Base-by-base conservation (phyloP, 306 rosid species). In the Datisca glomerata region DNA sequence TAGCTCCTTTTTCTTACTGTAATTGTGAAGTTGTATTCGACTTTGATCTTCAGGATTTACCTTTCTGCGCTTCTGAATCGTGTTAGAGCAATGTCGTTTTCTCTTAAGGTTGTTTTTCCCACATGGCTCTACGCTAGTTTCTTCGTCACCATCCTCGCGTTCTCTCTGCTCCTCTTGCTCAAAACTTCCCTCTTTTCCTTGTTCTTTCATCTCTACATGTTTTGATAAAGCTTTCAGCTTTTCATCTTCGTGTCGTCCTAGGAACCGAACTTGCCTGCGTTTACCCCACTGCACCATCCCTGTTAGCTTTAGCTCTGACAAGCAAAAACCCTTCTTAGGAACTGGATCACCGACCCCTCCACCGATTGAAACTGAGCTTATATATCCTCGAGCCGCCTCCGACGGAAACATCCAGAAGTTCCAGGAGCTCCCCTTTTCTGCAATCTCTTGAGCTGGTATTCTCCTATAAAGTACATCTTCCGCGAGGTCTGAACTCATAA, bases 211-310 rank as follows among this genome's bases (percentile, higher is more conserved):
- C n/a, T 63, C 68, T 23, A 38, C 7, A 16, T 41, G 34, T 49
- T 55, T 49, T 0, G 60, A 25, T 13, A 59, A 49, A 57, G 70
- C 12, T 50, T 53, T 71, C 18, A 57, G 44, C 61, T 64, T 60
- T 53, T 31, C 32, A 32, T 70, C 70, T 54, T 59, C 78, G 5
- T 60, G 74, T 16, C 63, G 59, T n/a, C 74, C 78, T 13, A 78
- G 13, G 60, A 67, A 84, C 28, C 83, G 69, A 46, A 77, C 81
- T 29, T 63, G 68, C n/a, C 79, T 55, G 36, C 84, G 83, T 36
- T 57, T 59, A 6, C 95, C 98, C 95, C 98, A 89, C 61, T 73
- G 83, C 49, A 70, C 49, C 76, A 89, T 61, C 49, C 91, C 91
- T 0, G 77, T 21, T 35, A 47, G 65, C 54, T 67, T 80, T 22